Percentiles rank a stretch among this genome's conserved stretches.
These are phyloP conservation scores for Aegilops speltoides DNA, from an alignment of 176 grass and related monocot species.

Conservation along the genomic window DNA sequence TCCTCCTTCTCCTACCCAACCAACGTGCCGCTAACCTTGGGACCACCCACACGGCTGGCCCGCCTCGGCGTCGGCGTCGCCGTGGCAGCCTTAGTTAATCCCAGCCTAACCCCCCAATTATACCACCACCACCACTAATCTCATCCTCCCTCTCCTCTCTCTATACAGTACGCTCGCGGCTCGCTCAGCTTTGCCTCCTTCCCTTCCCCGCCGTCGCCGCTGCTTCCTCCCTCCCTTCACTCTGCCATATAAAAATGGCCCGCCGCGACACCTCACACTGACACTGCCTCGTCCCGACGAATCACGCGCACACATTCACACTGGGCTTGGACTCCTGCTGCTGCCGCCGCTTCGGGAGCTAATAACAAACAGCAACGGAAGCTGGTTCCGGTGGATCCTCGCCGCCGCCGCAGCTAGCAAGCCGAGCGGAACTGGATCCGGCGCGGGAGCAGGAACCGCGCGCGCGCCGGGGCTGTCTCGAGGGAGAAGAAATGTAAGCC, in stretches of 20 bases:
- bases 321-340: background rate
- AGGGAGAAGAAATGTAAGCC: conserved; percentile 16
- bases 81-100: conserved; percentile 10
- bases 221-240: background rate
- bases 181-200: background rate
- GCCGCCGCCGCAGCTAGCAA: background rate
- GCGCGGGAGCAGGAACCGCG: background rate
- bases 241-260: background rate
- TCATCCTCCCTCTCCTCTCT: background rate
- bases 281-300: background rate
- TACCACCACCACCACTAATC: background rate
- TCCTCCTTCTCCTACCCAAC: background rate
- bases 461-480: background rate
- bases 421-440: background rate
- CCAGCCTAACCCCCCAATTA: conserved; percentile 1
- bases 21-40: background rate
- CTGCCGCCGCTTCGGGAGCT: background rate
- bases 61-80: background rate
- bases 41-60: background rate
- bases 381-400: background rate
- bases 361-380: background rate
- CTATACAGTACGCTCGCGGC: background rate
- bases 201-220: conserved; percentile 2
- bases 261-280: background rate
- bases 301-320: conserved; percentile 6